Evolutionary conservation across 1,139 yeast genomes (phyloP).

Genomic region (Blastobotrys malaysiensis): DNA sequence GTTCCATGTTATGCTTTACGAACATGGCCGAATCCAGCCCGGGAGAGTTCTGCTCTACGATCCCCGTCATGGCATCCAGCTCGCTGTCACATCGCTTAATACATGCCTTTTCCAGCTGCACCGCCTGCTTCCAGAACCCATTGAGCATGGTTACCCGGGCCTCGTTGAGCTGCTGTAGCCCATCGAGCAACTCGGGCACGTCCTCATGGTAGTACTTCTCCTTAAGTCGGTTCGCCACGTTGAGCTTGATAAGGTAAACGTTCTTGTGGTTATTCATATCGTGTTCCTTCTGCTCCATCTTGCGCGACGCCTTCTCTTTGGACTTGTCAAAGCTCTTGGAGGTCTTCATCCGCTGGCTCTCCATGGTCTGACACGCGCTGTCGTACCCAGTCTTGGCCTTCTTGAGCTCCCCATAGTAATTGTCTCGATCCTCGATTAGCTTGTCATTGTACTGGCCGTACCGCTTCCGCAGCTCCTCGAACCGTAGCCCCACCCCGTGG

Average conservation of each 20-base stretch:
- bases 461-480: slow-evolving; percentile 50
- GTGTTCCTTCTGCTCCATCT: slow-evolving; percentile 55
- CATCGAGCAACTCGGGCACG: slow-evolving; percentile 83
- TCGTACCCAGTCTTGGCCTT: slow-evolving; percentile 75
- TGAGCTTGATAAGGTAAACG: slow-evolving; percentile 71
- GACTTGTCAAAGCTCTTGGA: slow-evolving; percentile 42
- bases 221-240: slow-evolving; percentile 81
- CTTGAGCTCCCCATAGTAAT: slow-evolving; percentile 58
- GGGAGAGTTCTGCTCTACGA: slow-evolving; percentile 69
- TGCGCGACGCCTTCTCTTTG: slow-evolving; percentile 54
- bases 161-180: slow-evolving; percentile 80
- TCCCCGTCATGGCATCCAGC: slow-evolving; percentile 48
- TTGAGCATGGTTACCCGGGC: slow-evolving; percentile 69
- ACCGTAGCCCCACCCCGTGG: slow-evolving; percentile 47
- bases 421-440: slow-evolving; percentile 52
- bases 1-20: slow-evolving; percentile 72
- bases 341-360: slow-evolving; percentile 67
- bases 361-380: slow-evolving; percentile 73
- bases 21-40: slow-evolving; percentile 83
- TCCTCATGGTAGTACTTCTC: slow-evolving; percentile 93
- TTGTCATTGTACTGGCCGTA: slow-evolving; percentile 57
- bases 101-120: slow-evolving; percentile 55
- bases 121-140: slow-evolving; percentile 60
- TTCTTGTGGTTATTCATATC: slow-evolving; percentile 89
- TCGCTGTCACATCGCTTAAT: slow-evolving; percentile 49